Conservation (phyloP, 257 asterid species). For the Prunella vulgaris region DNA sequence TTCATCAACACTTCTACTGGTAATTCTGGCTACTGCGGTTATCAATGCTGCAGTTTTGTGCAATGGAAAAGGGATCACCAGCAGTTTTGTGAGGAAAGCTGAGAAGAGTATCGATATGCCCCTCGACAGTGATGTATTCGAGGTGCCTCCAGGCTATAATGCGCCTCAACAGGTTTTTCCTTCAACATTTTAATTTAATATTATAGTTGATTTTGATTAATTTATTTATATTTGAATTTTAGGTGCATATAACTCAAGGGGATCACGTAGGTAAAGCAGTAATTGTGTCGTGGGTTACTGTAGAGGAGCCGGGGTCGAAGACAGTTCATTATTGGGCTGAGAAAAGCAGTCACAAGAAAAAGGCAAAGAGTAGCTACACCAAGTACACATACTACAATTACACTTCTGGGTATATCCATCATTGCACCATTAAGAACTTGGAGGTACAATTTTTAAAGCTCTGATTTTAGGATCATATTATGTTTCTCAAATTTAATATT, state of each 20-base stretch:
- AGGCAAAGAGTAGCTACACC: constrained; percentile 41
- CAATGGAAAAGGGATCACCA: constrained; percentile 64
- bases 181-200: not conserved
- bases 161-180: constrained; percentile 83
- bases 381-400: constrained; percentile 58
- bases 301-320: constrained; percentile 61
- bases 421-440: constrained; percentile 46
- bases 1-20: constrained; percentile 8
- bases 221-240: not conserved
- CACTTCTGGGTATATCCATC: constrained; percentile 85
- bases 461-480: not conserved
- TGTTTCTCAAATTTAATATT: not conserved
- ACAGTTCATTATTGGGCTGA: constrained; percentile 61
- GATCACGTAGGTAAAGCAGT: constrained; percentile 77
- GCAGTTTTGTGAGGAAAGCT: constrained; percentile 52
- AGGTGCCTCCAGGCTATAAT: constrained; percentile 74
- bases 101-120: constrained; percentile 69
- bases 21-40: constrained; percentile 30
- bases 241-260: constrained; percentile 96
- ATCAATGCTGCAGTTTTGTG: constrained; percentile 47
- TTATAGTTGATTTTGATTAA: not conserved
- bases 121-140: constrained; percentile 72
- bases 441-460: constrained; percentile 33
- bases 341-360: constrained; percentile 26
- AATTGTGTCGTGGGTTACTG: constrained; percentile 90